These are phyloP conservation scores for Phytophthora citricola DNA, from an alignment of 352 stramenopile genomes.

Conservation along the genomic window DNA sequence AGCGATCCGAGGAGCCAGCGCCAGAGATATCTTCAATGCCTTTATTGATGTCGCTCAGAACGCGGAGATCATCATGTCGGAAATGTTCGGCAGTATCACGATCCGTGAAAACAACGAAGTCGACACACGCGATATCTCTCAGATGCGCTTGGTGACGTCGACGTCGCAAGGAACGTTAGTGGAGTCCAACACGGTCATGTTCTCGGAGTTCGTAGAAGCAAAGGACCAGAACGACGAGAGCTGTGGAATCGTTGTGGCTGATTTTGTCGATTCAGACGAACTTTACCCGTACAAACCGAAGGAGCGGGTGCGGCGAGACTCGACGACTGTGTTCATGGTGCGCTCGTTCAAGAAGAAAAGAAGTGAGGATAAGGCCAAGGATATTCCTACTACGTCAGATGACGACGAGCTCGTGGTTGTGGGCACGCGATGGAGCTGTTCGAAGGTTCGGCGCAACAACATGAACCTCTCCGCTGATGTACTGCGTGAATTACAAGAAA, in stretches of 20 bases:
- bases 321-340: constrained; percentile 38
- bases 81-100: constrained; percentile 54
- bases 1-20: constrained; percentile 31
- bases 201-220: constrained; percentile 24
- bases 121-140: constrained; percentile 41
- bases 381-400: not conserved
- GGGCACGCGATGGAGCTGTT: constrained; percentile 29
- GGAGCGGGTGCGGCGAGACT: constrained; percentile 41
- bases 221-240: constrained; percentile 2
- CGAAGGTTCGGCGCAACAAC: constrained; percentile 23
- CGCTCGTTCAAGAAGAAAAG: constrained; percentile 13
- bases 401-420: constrained; percentile 34
- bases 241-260: constrained; percentile 23
- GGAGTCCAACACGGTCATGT: constrained; percentile 33
- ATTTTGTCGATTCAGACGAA: constrained; percentile 53
- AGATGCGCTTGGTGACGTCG: constrained; percentile 50
- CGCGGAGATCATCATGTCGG: constrained; percentile 63
- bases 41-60: constrained; percentile 53
- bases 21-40: constrained; percentile 44
- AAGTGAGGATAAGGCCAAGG: not conserved
- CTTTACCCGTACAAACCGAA: constrained; percentile 46
- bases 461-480: constrained; percentile 21
- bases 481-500: constrained; percentile 27
- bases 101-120: constrained; percentile 57
- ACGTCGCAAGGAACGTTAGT: constrained; percentile 26